phyloP scores from a whole-genome alignment of 768 basidiomycete species.

The Psilocybe cyanescens region DNA sequence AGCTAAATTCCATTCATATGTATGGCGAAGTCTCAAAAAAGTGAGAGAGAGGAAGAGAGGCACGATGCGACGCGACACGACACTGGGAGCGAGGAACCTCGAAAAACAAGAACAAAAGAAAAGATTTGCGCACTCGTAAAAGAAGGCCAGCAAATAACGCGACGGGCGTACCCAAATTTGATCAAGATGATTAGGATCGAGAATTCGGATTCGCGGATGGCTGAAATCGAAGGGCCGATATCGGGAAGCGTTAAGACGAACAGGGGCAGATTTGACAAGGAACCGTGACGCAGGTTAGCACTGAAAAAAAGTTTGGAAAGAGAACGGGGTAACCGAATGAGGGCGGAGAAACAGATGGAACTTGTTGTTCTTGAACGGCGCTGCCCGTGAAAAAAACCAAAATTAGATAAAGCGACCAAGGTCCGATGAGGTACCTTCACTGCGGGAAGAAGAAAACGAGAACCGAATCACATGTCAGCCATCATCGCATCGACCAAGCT shows the following conservation, averaged over 20 bases:
- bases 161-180: not conserved
- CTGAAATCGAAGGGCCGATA: not conserved
- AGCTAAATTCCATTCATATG: not conserved
- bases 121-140: not conserved
- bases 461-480: not conserved
- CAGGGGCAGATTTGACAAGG: not conserved
- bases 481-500: not conserved
- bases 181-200: not conserved
- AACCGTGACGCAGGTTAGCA: not conserved
- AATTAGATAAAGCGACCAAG: not conserved
- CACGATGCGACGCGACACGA: not conserved
- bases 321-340: not conserved
- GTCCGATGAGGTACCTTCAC: not conserved
- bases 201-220: not conserved
- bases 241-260: not conserved
- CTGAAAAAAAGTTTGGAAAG: not conserved
- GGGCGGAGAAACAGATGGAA: not conserved
- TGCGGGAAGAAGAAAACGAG: not conserved
- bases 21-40: not conserved
- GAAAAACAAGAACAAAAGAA: not conserved
- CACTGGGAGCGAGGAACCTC: not conserved
- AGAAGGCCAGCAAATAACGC: not conserved
- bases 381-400: not conserved
- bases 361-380: not conserved
- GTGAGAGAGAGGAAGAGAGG: not conserved